A percentile compares a stretch with the other conserved stretches of the same genome.
Conservation (phyloP, 352 stramenopile genomes). For the Pythium aphanidermatum region DNA sequence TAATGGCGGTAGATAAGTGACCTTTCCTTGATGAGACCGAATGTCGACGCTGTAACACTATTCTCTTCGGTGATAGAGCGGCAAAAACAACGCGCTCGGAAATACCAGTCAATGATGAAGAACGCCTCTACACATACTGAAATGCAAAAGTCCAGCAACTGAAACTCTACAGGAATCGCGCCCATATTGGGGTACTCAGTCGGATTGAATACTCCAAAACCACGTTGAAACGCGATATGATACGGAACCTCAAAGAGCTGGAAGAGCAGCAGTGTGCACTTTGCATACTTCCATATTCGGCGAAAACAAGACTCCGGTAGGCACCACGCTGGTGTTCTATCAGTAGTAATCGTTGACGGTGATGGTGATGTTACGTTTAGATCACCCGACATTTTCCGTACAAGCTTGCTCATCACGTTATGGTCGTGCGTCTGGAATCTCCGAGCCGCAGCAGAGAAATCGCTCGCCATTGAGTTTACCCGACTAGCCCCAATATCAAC, state of each 20-base stretch:
- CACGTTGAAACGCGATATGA: conserved; percentile 25
- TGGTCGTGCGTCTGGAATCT: conserved; percentile 9
- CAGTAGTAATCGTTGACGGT: not conserved
- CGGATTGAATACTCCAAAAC: conserved; percentile 18
- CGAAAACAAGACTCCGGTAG: conserved; percentile 18
- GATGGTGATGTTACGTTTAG: not conserved
- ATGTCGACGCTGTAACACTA: conserved; percentile 18
- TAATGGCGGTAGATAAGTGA: conserved; percentile 32
- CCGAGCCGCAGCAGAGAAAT: not conserved
- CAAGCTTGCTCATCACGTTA: conserved; percentile 8
- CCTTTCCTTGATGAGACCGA: conserved; percentile 8
- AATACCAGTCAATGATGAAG: conserved; percentile 45
- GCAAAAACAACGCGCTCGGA: conserved; percentile 40
- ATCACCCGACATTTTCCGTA: conserved; percentile 11
- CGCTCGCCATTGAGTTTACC: not conserved
- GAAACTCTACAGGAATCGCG: conserved; percentile 29
- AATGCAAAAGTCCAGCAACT: conserved; percentile 28
- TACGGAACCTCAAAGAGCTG: conserved; percentile 22
- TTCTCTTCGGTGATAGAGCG: conserved; percentile 14
- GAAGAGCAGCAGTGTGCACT: conserved; percentile 9
- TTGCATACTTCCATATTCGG: conserved; percentile 10
- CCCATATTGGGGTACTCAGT: conserved; percentile 8
- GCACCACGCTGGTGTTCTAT: conserved; percentile 16
- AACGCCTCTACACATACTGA: conserved; percentile 44
- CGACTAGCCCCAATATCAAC: not conserved